These are phyloP conservation scores for Hymenoscyphus infarciens DNA, from an alignment of 2,329 filamentous ascomycete species.

Conservation along the genomic window DNA sequence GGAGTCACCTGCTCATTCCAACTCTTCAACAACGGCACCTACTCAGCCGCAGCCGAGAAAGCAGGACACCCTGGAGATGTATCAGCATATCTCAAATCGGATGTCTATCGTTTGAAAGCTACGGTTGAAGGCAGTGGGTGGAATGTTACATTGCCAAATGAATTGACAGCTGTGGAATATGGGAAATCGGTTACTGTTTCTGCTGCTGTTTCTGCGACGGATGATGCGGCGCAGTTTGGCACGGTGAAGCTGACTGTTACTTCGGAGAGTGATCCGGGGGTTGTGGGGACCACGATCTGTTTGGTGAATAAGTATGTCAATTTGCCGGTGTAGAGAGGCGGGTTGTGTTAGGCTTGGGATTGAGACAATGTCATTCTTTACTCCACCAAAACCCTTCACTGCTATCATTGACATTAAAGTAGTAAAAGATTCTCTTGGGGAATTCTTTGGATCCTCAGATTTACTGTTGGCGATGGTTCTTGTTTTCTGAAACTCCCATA, in stretches of 20 bases:
- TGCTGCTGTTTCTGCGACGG: conserved; percentile 8
- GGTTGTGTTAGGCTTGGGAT: neutral
- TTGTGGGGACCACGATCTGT: neutral
- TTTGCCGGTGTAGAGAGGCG: too few relatives aligned
- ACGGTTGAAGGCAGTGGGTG: conserved; percentile 14
- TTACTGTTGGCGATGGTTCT: too few relatives aligned
- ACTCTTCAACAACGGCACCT: conserved; percentile 14
- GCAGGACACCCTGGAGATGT: conserved; percentile 12
- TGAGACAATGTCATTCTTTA: neutral
- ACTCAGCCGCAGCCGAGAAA: neutral
- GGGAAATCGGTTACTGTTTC: neutral
- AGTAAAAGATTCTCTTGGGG: too few relatives aligned
- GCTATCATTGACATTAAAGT: neutral
- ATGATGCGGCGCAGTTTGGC: neutral
- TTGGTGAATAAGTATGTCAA: conserved; percentile 2
- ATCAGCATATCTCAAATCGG: conserved; percentile 13
- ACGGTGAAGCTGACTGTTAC: conserved; percentile 16
- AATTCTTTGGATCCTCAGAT: too few relatives aligned
- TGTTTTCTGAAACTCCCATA: too few relatives aligned
- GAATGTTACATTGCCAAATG: conserved; percentile 19
- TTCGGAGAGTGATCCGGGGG: conserved; percentile 12
- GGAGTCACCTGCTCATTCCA: conserved; percentile 17
- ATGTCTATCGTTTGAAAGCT: conserved; percentile 16
- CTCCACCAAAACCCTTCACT: neutral
- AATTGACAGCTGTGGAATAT: conserved; percentile 11